These are phyloP conservation scores for Ustulina deusta DNA, from an alignment of 2,329 filamentous ascomycete species.

Conservation along the genomic window DNA sequence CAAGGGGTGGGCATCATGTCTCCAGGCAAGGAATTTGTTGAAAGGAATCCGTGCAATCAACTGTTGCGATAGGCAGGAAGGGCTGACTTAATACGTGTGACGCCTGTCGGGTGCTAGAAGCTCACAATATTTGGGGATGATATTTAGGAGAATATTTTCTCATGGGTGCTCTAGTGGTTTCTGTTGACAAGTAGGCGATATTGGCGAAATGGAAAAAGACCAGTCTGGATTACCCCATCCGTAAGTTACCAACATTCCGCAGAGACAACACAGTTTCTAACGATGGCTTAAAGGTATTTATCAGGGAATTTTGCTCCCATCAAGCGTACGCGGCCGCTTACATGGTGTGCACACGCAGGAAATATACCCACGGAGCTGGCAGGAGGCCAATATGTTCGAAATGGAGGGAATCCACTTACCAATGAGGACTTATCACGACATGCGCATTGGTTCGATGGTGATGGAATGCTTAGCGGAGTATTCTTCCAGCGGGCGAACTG, in stretches of 20 bases:
- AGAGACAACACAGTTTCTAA: neutral
- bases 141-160: neutral
- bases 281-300: slow-evolving; percentile 61
- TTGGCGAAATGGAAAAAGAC: slow-evolving; percentile 40
- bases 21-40: neutral
- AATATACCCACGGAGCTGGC: slow-evolving; percentile 72
- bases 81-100: neutral
- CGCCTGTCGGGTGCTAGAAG: neutral
- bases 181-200: neutral
- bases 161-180: neutral
- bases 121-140: neutral
- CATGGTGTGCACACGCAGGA: slow-evolving; percentile 68
- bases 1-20: neutral
- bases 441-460: slow-evolving; percentile 80
- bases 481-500: slow-evolving; percentile 62
- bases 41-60: neutral
- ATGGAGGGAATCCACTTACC: slow-evolving; percentile 75
- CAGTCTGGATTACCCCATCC: slow-evolving; percentile 42
- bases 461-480: slow-evolving; percentile 79
- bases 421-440: slow-evolving; percentile 71
- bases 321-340: slow-evolving; percentile 65
- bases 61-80: neutral
- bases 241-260: slow-evolving; percentile 40
- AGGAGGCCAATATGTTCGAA: slow-evolving; percentile 78
- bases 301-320: slow-evolving; percentile 78